Evolutionary conservation across 1,284 basidiomycete species (phyloP), one percentile per base, ranked within the genome.

Genomic region (Heterobasidion annosum): DNA sequence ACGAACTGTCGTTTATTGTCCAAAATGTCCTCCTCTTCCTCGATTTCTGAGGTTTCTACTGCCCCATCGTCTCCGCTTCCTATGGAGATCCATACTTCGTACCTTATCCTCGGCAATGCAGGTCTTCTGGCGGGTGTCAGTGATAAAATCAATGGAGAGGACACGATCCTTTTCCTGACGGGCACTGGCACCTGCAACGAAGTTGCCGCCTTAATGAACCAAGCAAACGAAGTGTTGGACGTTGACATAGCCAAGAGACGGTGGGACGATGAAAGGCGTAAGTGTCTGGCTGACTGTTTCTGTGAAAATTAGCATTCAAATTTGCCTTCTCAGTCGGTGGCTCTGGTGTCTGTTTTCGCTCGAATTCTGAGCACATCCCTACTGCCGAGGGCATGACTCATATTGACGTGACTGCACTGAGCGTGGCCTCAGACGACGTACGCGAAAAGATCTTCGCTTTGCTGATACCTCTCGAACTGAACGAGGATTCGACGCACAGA

Each of bases 161-260:
- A 54, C 34, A 48, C 7, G 34, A n/a, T 54, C 13, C 43, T 54
- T 15, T 54, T 50, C 43, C n/a, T 54, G 12, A 44, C 46, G 33
- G 53, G 53, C 7, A 19, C 48, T 19, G 48, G 53, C 6, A 50
- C 53, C 34, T 8, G 18, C 10, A 9, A 44, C 6, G 48, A 54
- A 2, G 48, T 54, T 13, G 8, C 13, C 25, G 15, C 33, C 10
- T 19, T 50, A 32, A 18, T 54, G 16, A 34, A n/a, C 4, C 15
- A 50, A 25, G 48, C 48, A 8, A 47, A 10, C 8, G 52, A 44
- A 19, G 48, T 25, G n/a, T 33, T 45, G 9, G 48, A 18, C 13
- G 34, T 12, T 18, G 53, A 50, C 16, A n/a, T 15, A 7, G n/a
- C 46, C 4, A n/a, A 9, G 34, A 19, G 6, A 8, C 19, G 15